Evolutionary conservation across 352 stramenopile genomes (phyloP).

Genomic region (Ochromonadaceae sp.): DNA sequence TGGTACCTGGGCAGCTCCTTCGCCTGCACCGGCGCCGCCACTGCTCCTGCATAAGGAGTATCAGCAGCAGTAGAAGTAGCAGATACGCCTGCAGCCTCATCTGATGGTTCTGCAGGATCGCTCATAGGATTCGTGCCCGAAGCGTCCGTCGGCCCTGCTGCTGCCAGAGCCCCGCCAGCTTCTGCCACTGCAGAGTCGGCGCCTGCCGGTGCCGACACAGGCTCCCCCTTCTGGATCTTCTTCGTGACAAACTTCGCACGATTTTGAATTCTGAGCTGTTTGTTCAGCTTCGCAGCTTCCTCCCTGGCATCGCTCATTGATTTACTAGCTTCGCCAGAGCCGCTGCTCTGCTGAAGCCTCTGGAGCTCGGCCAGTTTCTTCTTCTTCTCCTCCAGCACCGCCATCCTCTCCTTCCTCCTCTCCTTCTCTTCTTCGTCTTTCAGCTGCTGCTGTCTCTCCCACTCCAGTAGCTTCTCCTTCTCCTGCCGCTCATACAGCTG

Average conservation of each 20-base stretch:
- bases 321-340: background rate
- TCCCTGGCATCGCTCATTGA: background rate
- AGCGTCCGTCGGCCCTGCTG: background rate
- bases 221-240: background rate
- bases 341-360: background rate
- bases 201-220: background rate
- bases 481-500: background rate
- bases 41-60: no score
- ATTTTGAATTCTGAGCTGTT: constrained; percentile 16
- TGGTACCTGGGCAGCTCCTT: no score
- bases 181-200: background rate
- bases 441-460: constrained; percentile 3
- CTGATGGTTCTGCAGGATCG: background rate
- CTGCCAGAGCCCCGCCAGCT: background rate
- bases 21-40: no score
- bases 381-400: constrained; percentile 11
- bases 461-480: background rate
- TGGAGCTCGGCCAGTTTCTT: background rate
- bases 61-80: background rate
- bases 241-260: constrained; percentile 7
- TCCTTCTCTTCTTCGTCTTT: constrained; percentile 9
- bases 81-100: background rate
- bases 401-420: background rate
- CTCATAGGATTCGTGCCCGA: background rate
- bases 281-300: background rate